Conservation (phyloP, 371 early-diverging fungal genomes). For the Mortierella sp. region DNA sequence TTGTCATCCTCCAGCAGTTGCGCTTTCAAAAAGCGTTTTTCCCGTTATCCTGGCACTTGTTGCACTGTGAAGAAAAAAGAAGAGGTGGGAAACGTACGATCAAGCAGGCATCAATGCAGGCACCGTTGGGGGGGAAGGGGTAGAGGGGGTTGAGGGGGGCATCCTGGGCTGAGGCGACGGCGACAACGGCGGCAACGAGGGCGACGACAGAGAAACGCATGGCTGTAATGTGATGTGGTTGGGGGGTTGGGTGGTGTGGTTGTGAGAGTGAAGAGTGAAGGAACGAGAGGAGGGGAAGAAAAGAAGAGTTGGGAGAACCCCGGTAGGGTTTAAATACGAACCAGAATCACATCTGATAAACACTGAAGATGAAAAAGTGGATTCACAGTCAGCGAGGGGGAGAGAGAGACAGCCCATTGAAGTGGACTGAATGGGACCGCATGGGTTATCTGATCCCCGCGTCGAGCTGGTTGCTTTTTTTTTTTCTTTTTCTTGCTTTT, state of each 20-base stretch:
- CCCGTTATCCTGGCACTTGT: neutral
- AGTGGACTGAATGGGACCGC: too few species aligned
- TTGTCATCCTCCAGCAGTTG: neutral
- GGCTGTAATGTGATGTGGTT: neutral
- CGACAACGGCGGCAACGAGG: conserved; percentile 19
- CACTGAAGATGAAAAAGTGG: neutral
- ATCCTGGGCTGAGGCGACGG: conserved; percentile 18
- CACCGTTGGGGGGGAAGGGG: conserved; percentile 24
- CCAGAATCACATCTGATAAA: conserved; percentile 1
- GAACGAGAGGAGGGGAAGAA: neutral
- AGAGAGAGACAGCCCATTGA: too few species aligned
- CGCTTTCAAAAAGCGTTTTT: neutral
- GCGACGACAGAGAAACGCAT: conserved; percentile 24
- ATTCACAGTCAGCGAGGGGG: neutral
- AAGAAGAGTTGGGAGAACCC: neutral
- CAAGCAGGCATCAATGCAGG: conserved; percentile 18
- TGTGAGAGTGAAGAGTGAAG: neutral
- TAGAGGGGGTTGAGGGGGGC: neutral
- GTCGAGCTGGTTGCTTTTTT: too few species aligned
- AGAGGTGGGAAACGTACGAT: conserved; percentile 6
- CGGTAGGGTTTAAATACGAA: conserved; percentile 2
- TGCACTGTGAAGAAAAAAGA: neutral
- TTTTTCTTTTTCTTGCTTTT: too few species aligned
- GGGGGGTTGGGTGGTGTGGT: neutral
- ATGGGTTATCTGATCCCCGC: neutral